Base-by-base conservation (phyloP, 768 basidiomycete species). In the Cystobasidium onofrii region DNA sequence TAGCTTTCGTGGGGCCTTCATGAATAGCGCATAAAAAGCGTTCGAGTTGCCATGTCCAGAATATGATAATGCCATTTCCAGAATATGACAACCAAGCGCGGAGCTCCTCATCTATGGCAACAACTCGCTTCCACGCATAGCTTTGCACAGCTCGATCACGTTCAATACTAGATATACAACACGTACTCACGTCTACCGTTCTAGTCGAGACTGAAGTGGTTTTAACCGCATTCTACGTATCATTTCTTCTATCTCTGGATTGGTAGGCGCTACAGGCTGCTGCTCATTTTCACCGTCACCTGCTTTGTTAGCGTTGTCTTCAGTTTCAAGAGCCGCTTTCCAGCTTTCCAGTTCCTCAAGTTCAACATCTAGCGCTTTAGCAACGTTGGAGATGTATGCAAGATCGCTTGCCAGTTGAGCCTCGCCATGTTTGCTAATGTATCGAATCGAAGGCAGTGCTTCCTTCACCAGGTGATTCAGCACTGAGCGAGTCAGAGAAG, bases 351-450 rank as follows among this genome's bases (percentile, higher is more conserved):
- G 82, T 43, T 88, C 89, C 7, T 86, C 86, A 78, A 63, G 60
- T 76, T 95, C 92, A 4, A 95, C 92, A 78, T 94, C 92, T 64
- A 98, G 84, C 31, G 92, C 93, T 60, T 88, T 84, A 39, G 93
- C 89, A 60, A 98, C 93, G 77, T 95, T 96, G 1, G 87, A 86
- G 46, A 99, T 84, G 81, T 97, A 96, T 27, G 87, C 89, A 75
- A 99, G 81, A 82, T 99, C 96, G 1, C 89, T 88, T 1, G 86
- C 84, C 23, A 99, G 85, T 79, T 99, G 96, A 25, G 88, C 87
- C 0, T 90, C 87, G 2, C 94, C 95, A 0, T 85, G 82, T 12
- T 80, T 76, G 1, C 87, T 86, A 60, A 98, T 81, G 33, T 83
- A 82, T 0, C 74, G 70, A 70, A 98, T 89, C 34, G 83, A 83